phyloP scores from a whole-genome alignment of 352 stramenopile species.

The Thalassiosira livingstoniorum region DNA sequence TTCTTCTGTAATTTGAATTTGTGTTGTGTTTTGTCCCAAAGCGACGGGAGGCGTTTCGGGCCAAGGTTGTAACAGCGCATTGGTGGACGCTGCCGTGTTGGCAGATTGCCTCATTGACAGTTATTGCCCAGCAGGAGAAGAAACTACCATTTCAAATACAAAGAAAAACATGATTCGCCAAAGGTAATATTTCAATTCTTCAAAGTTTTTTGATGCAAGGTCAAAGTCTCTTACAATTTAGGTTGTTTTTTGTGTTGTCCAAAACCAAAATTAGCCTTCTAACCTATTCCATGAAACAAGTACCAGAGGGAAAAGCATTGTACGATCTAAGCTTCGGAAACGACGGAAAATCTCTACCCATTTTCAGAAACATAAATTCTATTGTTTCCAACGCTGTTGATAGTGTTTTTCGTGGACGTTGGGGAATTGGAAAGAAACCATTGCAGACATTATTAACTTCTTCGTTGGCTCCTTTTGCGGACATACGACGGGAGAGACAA shows the following conservation, averaged over 20 bases:
- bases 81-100: constrained; percentile 70
- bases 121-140: not conserved
- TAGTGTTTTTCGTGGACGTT: constrained; percentile 71
- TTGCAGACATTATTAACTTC: constrained; percentile 76
- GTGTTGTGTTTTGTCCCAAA: too few species aligned
- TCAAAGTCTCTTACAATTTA: too few species aligned
- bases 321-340: constrained; percentile 82
- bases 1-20: too few species aligned
- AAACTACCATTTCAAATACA: constrained; percentile 4
- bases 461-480: constrained; percentile 63
- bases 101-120: constrained; percentile 58
- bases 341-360: constrained; percentile 51
- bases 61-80: constrained; percentile 75
- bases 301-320: constrained; percentile 74
- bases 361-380: constrained; percentile 43
- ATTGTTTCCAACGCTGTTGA: constrained; percentile 55
- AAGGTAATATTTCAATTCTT: too few species aligned
- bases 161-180: constrained; percentile 51
- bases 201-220: too few species aligned
- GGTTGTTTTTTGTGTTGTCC: too few species aligned
- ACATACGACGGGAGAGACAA: constrained; percentile 65
- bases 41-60: constrained; percentile 76
- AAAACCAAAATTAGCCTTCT: too few species aligned
- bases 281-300: constrained; percentile 67
- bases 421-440: constrained; percentile 70